Base-by-base conservation (phyloP, 129 eudicot species). In the Centrapalus pauciflorus region DNA sequence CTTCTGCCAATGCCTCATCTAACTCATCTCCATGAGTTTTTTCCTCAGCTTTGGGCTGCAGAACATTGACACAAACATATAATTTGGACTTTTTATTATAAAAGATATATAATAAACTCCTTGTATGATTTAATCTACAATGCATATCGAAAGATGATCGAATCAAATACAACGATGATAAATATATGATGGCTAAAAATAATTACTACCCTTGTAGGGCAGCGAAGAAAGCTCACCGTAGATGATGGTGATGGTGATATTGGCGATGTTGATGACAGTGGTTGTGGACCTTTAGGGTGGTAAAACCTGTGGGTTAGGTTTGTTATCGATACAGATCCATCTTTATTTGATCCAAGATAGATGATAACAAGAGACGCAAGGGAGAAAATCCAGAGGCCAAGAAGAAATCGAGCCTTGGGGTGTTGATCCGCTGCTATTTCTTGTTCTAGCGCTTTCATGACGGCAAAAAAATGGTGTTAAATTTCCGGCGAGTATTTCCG, bases 1-100 rank as follows among this genome's bases (percentile, higher is more conserved):
- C 83, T 61, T 76, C 63, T 30, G 72, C 76, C 54, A 90, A 60
- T 29, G 82, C 80, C 40, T 66, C 81, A 25, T 77, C 86, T 10
- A 90, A 82, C 55, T 79, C 84, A 33, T 79, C 86, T 29, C 32
- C 59, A 12, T 62, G 61, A 21, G 26, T 65, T 34, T 28, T 41
- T 52, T 73, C 65, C 0, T 37, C 4, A 26, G 0, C 6, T 3
- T 37, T 7, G 29, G 70, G 61, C 77, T 72, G 41, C 52, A 61
- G 60, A 45, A 72, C 16, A 52, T 25, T 50, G 28, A 14, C 7
- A 70, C 30, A 24, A 4, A n/a, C 24, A 43, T 17, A 24, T 12
- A 43, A n/a, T n/a, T n/a, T n/a, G n/a, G n/a, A n/a, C n/a, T n/a
- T n/a, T n/a, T 1, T 20, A 21, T 55, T 57, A 41, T 33, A 26